Conservation (phyloP, 495 filamentous ascomycete genomes). For the Penicillium dipodomyicola region DNA sequence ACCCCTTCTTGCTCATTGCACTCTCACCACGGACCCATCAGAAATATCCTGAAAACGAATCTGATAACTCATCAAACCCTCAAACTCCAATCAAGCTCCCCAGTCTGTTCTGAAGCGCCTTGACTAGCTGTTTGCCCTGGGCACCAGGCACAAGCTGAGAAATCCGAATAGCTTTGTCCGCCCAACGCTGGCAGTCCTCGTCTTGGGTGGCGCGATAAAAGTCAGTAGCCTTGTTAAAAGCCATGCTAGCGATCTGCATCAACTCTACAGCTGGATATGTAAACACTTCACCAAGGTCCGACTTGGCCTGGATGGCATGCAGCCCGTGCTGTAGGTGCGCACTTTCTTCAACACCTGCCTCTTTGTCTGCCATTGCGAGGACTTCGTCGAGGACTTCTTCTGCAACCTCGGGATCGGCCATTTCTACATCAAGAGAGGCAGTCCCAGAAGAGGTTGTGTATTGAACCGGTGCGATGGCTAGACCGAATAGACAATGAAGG, state of each 20-base stretch:
- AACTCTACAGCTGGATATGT: slow-evolving; percentile 68
- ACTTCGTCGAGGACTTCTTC: slow-evolving; percentile 48
- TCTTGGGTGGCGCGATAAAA: slow-evolving; percentile 59
- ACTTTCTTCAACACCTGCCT: slow-evolving; percentile 6
- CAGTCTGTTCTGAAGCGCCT: slow-evolving; percentile 53
- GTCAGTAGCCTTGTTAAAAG: slow-evolving; percentile 77
- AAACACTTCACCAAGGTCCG: neutral
- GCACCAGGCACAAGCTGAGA: slow-evolving; percentile 53
- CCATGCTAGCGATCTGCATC: slow-evolving; percentile 68
- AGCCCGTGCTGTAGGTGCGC: neutral
- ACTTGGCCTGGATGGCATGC: too few species aligned
- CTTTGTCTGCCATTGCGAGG: slow-evolving; percentile 45
- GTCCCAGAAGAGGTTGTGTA: neutral
- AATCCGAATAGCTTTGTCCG: slow-evolving; percentile 60
- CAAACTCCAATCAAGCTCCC: slow-evolving; percentile 37
- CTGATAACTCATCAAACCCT: neutral
- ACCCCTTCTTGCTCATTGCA: neutral
- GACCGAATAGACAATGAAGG: slow-evolving; percentile 4
- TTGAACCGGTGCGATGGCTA: neutral
- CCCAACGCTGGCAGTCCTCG: slow-evolving; percentile 61
- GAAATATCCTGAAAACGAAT: neutral
- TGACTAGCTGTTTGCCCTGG: slow-evolving; percentile 41
- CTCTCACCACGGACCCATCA: neutral
- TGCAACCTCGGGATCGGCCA: slow-evolving; percentile 14
- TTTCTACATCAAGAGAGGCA: neutral